These are phyloP conservation scores for Saturnispora serradocipensis DNA, from an alignment of 805 yeast genomes.

Conservation along the genomic window DNA sequence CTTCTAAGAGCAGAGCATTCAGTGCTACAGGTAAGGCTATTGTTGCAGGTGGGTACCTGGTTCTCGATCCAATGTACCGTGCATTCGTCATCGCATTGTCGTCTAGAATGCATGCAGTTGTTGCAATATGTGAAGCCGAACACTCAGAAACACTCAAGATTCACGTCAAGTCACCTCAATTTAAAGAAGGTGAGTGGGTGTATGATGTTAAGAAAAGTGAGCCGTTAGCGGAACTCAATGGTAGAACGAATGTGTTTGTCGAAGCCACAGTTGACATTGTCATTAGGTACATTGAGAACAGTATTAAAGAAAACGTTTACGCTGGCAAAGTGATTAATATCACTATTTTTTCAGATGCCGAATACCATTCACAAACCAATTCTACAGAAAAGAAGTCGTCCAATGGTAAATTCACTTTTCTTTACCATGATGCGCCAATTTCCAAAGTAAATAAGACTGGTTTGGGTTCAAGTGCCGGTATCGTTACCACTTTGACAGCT, in stretches of 20 bases:
- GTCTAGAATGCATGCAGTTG: constrained; percentile 75
- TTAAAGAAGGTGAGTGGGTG: constrained; percentile 59
- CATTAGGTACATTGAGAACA: constrained; percentile 36
- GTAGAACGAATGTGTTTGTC: constrained; percentile 59
- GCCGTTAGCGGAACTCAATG: constrained; percentile 12
- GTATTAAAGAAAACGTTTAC: background rate
- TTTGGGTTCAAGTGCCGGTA: constrained; percentile 90
- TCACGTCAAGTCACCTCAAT: constrained; percentile 66
- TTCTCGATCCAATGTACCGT: constrained; percentile 63
- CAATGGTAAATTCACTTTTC: constrained; percentile 37
- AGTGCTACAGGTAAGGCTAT: constrained; percentile 96
- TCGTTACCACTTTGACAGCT: constrained; percentile 71
- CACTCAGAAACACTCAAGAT: constrained; percentile 22
- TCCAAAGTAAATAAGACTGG: constrained; percentile 86
- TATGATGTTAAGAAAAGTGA: constrained; percentile 29
- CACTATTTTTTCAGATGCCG: constrained; percentile 74
- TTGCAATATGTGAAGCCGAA: background rate
- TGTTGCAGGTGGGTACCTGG: constrained; percentile 90
- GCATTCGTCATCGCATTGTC: constrained; percentile 84
- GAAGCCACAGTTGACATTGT: constrained; percentile 52
- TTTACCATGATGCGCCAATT: constrained; percentile 52
- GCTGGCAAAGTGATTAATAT: constrained; percentile 33
- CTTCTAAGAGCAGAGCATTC: constrained; percentile 35
- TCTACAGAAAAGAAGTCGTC: constrained; percentile 29
- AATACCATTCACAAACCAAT: constrained; percentile 71